Conservation (phyloP, 176 grass and related monocot genomes). For the Triticum monococcum region DNA sequence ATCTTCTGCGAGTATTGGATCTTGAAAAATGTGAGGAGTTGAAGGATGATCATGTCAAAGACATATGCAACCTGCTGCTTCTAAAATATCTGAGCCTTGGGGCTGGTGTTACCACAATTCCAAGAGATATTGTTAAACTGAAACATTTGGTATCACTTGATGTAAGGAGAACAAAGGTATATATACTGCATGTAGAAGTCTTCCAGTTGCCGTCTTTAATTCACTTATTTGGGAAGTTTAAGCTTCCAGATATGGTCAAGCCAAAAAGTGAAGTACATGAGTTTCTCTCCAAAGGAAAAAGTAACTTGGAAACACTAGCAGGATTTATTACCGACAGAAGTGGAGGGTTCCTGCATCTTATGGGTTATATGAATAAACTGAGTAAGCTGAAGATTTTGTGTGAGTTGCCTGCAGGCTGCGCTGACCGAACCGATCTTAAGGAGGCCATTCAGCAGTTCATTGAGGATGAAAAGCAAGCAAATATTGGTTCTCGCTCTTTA, state of each 20-base stretch:
- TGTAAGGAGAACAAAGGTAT: neutral
- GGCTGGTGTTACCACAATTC: neutral
- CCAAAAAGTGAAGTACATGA: neutral
- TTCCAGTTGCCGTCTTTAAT: slow-evolving; percentile 5
- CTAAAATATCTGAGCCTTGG: slow-evolving; percentile 9
- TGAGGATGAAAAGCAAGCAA: neutral
- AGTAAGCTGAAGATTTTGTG: slow-evolving; percentile 11
- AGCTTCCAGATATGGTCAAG: neutral
- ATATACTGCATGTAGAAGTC: slow-evolving; percentile 7
- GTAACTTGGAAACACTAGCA: slow-evolving; percentile 21
- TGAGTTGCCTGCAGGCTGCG: neutral
- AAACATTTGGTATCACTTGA: neutral
- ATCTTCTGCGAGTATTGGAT: slow-evolving; percentile 10
- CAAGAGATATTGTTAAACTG: neutral
- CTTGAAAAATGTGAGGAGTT: slow-evolving; percentile 16
- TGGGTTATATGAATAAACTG: neutral
- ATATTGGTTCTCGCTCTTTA: neutral
- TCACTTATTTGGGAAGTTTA: slow-evolving; percentile 26
- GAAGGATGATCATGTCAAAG: neutral
- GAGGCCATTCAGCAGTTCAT: slow-evolving; percentile 28
- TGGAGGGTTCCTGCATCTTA: slow-evolving; percentile 7
- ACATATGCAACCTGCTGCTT: neutral
- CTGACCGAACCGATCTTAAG: neutral
- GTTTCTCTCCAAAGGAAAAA: slow-evolving; percentile 10
- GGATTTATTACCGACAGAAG: neutral